Conservation (phyloP, 2,329 filamentous ascomycete species). For the Tolypocladium inflatum region DNA sequence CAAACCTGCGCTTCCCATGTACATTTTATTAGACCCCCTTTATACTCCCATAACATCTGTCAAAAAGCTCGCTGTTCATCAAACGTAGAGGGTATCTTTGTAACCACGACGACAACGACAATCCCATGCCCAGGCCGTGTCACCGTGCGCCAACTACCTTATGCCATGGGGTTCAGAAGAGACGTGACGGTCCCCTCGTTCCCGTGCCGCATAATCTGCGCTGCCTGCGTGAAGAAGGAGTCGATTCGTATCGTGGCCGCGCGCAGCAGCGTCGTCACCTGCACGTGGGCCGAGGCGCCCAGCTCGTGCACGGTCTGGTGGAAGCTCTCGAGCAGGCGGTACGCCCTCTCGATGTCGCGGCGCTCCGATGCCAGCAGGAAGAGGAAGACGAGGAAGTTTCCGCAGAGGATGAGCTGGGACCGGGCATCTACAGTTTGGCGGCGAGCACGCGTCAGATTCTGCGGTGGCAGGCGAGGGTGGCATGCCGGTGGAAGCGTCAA, state of each 20-base stretch:
- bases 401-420: slow-evolving; percentile 35
- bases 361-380: slow-evolving; percentile 31
- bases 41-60: not conserved
- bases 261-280: slow-evolving; percentile 21
- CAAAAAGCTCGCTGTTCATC: not conserved
- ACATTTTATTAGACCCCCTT: not conserved
- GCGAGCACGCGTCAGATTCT: not conserved
- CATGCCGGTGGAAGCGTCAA: slow-evolving; percentile 2
- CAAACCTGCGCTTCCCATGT: not conserved
- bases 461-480: not conserved
- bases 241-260: slow-evolving; percentile 27
- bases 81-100: not conserved
- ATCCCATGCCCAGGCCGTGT: slow-evolving; percentile 19
- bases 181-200: slow-evolving; percentile 36
- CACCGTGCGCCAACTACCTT: slow-evolving; percentile 12
- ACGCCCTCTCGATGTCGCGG: slow-evolving; percentile 22
- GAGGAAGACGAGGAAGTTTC: slow-evolving; percentile 38
- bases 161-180: slow-evolving; percentile 38
- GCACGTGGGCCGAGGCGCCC: slow-evolving; percentile 17
- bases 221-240: slow-evolving; percentile 29
- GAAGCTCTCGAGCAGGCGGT: slow-evolving; percentile 25
- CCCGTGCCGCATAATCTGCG: slow-evolving; percentile 14
- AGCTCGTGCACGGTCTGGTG: slow-evolving; percentile 26
- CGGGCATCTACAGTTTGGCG: slow-evolving; percentile 19
- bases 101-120: not conserved